Conservation (phyloP, 176 grass and related monocot genomes). For the Calamus simplicifolius region DNA sequence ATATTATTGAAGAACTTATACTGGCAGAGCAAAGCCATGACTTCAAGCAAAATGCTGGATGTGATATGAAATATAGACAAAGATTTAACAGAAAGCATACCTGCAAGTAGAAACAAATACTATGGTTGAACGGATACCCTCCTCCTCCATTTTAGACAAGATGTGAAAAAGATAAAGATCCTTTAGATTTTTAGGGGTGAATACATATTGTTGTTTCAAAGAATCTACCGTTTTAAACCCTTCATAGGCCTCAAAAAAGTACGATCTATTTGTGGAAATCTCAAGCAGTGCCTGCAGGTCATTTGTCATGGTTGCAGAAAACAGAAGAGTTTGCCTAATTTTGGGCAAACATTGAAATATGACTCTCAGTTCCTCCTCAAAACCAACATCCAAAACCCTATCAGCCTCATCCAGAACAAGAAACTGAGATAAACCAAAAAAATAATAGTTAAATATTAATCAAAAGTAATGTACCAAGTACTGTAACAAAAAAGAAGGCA, state of each 20-base stretch:
- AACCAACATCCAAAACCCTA: conserved; percentile 79
- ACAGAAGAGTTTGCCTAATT: conserved; percentile 75
- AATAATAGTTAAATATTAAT: too few species aligned
- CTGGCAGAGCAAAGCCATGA: too few species aligned
- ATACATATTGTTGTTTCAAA: conserved; percentile 65
- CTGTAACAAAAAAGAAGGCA: too few species aligned
- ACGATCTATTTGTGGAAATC: conserved; percentile 70
- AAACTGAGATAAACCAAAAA: conserved; percentile 37
- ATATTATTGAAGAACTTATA: too few species aligned
- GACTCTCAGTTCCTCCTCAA: conserved; percentile 75
- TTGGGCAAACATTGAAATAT: conserved; percentile 81
- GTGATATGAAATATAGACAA: background rate
- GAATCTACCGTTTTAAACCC: conserved; percentile 85
- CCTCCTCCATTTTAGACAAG: conserved; percentile 54
- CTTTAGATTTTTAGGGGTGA: conserved; percentile 52
- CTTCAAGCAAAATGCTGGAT: too few species aligned
- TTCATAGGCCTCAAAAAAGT: conserved; percentile 84
- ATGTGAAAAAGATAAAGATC: conserved; percentile 82
- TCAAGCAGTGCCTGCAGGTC: conserved; percentile 70
- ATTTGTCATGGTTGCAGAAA: conserved; percentile 93
- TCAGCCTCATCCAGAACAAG: conserved; percentile 95
- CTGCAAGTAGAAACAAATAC: conserved; percentile 79
- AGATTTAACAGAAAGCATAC: conserved; percentile 28
- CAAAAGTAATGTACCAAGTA: too few species aligned
- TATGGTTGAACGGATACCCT: conserved; percentile 56